phyloP scores from a whole-genome alignment of 768 basidiomycete species.

The Leccinellum luteum region DNA sequence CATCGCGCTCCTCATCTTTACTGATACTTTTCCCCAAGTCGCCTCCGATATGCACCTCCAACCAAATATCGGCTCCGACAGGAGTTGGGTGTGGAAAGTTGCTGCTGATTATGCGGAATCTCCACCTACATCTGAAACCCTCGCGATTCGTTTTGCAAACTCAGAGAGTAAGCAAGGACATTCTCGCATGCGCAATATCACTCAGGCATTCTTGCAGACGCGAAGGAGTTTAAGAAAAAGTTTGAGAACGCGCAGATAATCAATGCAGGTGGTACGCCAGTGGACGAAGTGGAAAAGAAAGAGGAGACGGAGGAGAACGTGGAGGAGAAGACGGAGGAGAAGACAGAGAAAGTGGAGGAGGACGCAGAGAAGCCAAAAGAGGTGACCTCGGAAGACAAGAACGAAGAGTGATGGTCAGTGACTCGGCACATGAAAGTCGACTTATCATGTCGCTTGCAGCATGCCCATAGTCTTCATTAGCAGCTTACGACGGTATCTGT shows the following conservation, averaged over 20 bases:
- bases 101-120: conserved; percentile 91
- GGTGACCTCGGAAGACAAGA: conserved; percentile 29
- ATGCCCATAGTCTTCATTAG: conserved; percentile 6
- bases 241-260: conserved; percentile 83
- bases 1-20: background rate
- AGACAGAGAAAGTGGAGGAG: conserved; percentile 26
- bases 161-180: conserved; percentile 75
- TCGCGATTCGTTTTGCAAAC: conserved; percentile 98
- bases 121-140: conserved; percentile 88
- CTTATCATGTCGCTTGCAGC: conserved; percentile 4
- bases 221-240: conserved; percentile 80
- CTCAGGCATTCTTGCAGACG: conserved; percentile 49
- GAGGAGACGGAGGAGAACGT: conserved; percentile 30
- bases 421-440: background rate
- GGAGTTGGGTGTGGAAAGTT: conserved; percentile 99
- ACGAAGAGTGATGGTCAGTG: conserved; percentile 26
- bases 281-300: conserved; percentile 21
- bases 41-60: conserved; percentile 88
- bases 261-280: conserved; percentile 43
- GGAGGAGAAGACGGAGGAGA: conserved; percentile 22
- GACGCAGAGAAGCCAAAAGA: conserved; percentile 37
- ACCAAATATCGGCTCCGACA: conserved; percentile 97
- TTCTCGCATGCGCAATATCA: background rate
- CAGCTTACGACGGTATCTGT: conserved; percentile 7
- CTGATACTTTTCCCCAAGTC: conserved; percentile 48